A percentile compares a stretch with the other conserved stretches of the same genome.
These are phyloP conservation scores for Fusarium poae DNA, from an alignment of 2,329 filamentous ascomycete species.

Conservation along the genomic window DNA sequence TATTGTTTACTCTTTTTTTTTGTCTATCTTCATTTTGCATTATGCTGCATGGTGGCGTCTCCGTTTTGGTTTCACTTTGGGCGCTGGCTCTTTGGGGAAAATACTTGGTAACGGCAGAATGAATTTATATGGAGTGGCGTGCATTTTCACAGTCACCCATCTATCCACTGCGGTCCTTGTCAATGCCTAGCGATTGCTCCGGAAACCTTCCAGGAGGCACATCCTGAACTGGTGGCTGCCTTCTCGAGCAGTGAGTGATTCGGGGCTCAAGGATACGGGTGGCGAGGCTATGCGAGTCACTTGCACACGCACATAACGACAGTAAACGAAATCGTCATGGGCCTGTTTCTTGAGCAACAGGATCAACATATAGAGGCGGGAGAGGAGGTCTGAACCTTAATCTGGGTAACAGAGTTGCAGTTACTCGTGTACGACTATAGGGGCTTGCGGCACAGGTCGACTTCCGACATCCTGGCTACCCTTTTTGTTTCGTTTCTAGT, in stretches of 20 bases:
- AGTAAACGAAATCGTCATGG: conserved; percentile 35
- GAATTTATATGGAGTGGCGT: conserved; percentile 44
- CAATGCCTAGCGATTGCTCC: conserved; percentile 27
- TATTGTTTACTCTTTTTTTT: conserved; percentile 29
- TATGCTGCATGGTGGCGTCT: conserved; percentile 56
- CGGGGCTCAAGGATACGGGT: conserved; percentile 7
- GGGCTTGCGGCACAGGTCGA: conserved; percentile 43
- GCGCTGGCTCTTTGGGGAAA: conserved; percentile 41
- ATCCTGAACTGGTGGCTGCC: background rate
- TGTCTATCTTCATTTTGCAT: conserved; percentile 13
- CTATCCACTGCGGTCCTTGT: conserved; percentile 17
- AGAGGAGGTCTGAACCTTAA: conserved; percentile 43
- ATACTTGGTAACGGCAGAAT: conserved; percentile 40
- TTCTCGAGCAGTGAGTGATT: background rate
- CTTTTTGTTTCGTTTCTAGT: conserved; percentile 27
- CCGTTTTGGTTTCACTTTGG: conserved; percentile 38
- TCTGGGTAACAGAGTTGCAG: conserved; percentile 51
- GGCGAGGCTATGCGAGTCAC: conserved; percentile 10
- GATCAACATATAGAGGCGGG: conserved; percentile 37
- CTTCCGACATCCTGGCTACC: conserved; percentile 40
- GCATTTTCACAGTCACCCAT: conserved; percentile 20
- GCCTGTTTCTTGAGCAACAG: conserved; percentile 31
- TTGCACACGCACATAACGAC: conserved; percentile 33
- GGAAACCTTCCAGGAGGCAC: conserved; percentile 12
- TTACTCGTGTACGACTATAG: conserved; percentile 54